phyloP scores from a whole-genome alignment of 2,329 filamentous ascomycete genomes.

The Pseudogymnoascus sp. region DNA sequence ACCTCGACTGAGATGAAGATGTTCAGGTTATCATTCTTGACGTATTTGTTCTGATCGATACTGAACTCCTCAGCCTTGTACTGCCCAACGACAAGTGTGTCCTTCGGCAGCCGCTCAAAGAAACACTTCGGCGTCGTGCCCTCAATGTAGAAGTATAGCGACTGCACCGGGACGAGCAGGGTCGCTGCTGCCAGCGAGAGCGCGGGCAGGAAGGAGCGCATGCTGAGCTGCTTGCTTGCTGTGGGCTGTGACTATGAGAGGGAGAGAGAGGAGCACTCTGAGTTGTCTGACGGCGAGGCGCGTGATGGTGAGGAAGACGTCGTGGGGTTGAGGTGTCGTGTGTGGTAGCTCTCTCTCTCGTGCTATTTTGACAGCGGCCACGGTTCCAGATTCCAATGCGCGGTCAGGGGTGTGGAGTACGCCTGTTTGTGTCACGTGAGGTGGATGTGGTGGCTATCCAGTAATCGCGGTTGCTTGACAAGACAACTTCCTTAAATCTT shows the following conservation, averaged over 20 bases:
- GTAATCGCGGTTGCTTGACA: background rate
- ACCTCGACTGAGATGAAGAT: constrained; percentile 88
- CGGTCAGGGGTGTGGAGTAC: constrained; percentile 11
- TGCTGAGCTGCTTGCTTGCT: constrained; percentile 25
- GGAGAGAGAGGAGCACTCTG: background rate
- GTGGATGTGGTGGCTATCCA: background rate
- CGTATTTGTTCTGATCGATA: constrained; percentile 57
- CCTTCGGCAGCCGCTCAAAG: constrained; percentile 95
- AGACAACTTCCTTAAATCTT: background rate
- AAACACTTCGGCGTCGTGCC: constrained; percentile 84
- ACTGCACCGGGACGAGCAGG: constrained; percentile 56
- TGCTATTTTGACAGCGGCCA: constrained; percentile 11
- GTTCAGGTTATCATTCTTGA: constrained; percentile 63
- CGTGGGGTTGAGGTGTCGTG: background rate
- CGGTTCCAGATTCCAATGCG: constrained; percentile 7
- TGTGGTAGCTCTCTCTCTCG: background rate
- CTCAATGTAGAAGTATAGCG: constrained; percentile 94
- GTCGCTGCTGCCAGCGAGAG: constrained; percentile 49
- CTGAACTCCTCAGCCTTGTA: constrained; percentile 83
- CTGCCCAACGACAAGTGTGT: constrained; percentile 89
- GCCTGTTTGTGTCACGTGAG: background rate
- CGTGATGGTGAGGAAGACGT: background rate
- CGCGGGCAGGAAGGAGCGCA: constrained; percentile 55
- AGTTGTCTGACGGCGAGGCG: background rate
- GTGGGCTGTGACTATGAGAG: background rate